Evolutionary conservation across 1,139 yeast genomes (phyloP).

Genomic region (Hyphopichia khmerensis): DNA sequence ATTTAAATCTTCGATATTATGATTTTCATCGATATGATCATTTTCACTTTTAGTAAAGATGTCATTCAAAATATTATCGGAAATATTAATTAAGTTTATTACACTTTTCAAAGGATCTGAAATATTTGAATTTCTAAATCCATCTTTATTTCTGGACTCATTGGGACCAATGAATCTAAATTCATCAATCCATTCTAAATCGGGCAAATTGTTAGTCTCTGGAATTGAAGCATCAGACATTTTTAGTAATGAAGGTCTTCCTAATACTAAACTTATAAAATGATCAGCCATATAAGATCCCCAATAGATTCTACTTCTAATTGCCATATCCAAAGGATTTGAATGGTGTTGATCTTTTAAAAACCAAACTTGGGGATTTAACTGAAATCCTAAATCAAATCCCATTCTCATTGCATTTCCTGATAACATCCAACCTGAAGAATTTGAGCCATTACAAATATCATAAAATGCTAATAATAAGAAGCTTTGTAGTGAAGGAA

Average conservation of each 20-base stretch:
- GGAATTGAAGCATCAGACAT: conserved; percentile 60
- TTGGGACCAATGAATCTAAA: conserved; percentile 33
- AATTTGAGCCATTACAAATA: conserved; percentile 54
- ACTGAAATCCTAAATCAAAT: conserved; percentile 61
- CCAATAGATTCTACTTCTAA: conserved; percentile 64
- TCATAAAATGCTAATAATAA: conserved; percentile 55
- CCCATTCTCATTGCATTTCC: conserved; percentile 68
- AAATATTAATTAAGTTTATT: conserved; percentile 50
- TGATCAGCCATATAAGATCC: conserved; percentile 67
- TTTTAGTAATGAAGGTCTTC: conserved; percentile 58
- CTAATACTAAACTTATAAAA: conserved; percentile 56
- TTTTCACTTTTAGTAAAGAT: conserved; percentile 42
- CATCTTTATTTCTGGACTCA: conserved; percentile 19
- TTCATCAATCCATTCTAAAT: conserved; percentile 55
- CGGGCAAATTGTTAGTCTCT: conserved; percentile 61
- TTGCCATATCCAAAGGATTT: conserved; percentile 46
- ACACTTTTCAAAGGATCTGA: conserved; percentile 48
- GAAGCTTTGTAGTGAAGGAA: conserved; percentile 49
- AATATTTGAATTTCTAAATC: conserved; percentile 32
- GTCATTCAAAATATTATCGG: conserved; percentile 55
- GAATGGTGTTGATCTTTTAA: conserved; percentile 28
- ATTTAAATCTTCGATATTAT: conserved; percentile 29
- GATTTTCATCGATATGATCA: conserved; percentile 17
- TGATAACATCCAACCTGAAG: conserved; percentile 61
- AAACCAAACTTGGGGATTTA: conserved; percentile 60